phyloP scores from a whole-genome alignment of 2,329 filamentous ascomycete genomes.

The Boeremia lycopersici region DNA sequence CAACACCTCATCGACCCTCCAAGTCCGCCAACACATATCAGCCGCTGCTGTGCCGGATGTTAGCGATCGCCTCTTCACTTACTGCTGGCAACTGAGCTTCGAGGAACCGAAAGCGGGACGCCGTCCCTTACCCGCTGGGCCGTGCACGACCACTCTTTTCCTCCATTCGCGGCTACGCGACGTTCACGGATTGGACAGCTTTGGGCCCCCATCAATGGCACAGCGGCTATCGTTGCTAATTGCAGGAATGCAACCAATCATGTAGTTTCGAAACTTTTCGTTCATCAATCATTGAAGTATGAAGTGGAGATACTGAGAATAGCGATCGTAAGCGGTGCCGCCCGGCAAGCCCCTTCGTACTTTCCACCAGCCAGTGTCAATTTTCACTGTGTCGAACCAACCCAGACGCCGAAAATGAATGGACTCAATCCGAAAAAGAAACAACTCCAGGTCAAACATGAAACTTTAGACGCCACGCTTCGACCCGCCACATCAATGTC shows the following conservation, averaged over 20 bases:
- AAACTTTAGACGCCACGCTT: conserved; percentile 44
- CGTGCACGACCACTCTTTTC: conserved; percentile 44
- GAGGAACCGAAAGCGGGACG: conserved; percentile 26
- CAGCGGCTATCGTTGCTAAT: conserved; percentile 46
- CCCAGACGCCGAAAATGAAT: conserved; percentile 41
- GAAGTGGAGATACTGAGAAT: conserved; percentile 36
- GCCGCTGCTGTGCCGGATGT: conserved; percentile 7
- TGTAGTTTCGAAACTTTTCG: conserved; percentile 31
- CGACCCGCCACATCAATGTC: conserved; percentile 31
- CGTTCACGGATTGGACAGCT: conserved; percentile 48
- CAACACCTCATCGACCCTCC: conserved; percentile 27
- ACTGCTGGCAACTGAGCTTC: conserved; percentile 11
- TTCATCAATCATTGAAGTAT: conserved; percentile 43
- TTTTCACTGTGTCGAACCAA: conserved; percentile 38
- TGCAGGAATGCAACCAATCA: conserved; percentile 43
- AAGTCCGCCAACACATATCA: conserved; percentile 18
- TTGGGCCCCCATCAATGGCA: conserved; percentile 44
- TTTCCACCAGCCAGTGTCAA: conserved; percentile 36
- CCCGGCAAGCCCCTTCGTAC: conserved; percentile 37
- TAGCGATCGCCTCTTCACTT: not conserved
- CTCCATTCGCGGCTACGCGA: conserved; percentile 50
- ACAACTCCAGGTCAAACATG: conserved; percentile 41
- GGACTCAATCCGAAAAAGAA: conserved; percentile 35
- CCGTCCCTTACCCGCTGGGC: conserved; percentile 33
- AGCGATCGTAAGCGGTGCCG: conserved; percentile 48